Conservation (phyloP, 2,329 filamentous ascomycete species). For the Tolypocladium tundrense region DNA sequence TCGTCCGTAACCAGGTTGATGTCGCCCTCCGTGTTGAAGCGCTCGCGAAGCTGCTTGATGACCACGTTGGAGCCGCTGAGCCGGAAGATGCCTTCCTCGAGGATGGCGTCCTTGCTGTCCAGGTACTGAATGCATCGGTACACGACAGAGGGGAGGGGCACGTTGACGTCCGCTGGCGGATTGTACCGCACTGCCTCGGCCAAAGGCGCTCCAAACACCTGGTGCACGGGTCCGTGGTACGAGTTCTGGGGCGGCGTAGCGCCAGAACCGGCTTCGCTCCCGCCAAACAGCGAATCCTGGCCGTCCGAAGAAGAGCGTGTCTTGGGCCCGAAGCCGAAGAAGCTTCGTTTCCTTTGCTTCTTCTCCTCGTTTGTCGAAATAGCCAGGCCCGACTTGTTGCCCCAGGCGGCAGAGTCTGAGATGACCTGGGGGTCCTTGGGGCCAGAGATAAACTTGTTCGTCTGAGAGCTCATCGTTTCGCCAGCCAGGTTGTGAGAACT, state of each 20-base stretch:
- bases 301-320: conserved; percentile 48
- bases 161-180: conserved; percentile 59
- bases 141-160: conserved; percentile 80
- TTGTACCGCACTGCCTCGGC: conserved; percentile 79
- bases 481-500: conserved; percentile 19
- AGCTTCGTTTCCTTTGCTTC: conserved; percentile 66
- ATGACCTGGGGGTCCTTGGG: conserved; percentile 80
- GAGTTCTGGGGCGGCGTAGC: conserved; percentile 31
- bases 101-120: conserved; percentile 66
- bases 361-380: conserved; percentile 58
- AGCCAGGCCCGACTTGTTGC: conserved; percentile 55
- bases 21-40: conserved; percentile 89
- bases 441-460: conserved; percentile 58
- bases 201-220: conserved; percentile 77
- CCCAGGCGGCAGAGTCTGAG: conserved; percentile 74
- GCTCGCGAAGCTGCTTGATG: conserved; percentile 81
- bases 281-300: conserved; percentile 44
- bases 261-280: conserved; percentile 33
- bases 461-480: conserved; percentile 28
- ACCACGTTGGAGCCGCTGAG: conserved; percentile 94
- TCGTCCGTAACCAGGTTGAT: conserved; percentile 75
- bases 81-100: conserved; percentile 92
- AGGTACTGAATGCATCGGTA: conserved; percentile 95
- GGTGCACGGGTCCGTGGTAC: conserved; percentile 46
- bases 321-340: conserved; percentile 61